A percentile compares a stretch with the other conserved stretches of the same genome.
phyloP scores from a whole-genome alignment of 106 monocot species.

The Phalaenopsis aphrodite region DNA sequence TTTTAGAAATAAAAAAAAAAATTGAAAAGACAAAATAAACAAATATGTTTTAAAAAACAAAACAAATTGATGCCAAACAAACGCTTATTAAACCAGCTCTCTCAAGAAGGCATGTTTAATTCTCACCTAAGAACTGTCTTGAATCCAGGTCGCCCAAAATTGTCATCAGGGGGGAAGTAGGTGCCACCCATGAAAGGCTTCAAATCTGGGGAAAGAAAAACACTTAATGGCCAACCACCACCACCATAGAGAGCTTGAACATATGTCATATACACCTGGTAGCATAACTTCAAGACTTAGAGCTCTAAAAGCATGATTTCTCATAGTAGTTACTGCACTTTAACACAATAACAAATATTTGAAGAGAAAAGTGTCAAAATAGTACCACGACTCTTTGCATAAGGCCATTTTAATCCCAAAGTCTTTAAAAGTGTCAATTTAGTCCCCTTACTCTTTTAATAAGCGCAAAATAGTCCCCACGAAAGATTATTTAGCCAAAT shows the following conservation, averaged over 20 bases:
- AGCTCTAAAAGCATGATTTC: background rate
- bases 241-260: conserved; percentile 84
- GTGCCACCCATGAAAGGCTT: conserved; percentile 98
- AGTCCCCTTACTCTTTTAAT: too few species aligned
- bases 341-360: too few species aligned
- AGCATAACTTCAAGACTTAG: background rate
- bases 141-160: conserved; percentile 83
- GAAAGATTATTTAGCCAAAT: too few species aligned
- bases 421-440: too few species aligned
- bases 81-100: background rate
- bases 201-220: conserved; percentile 80
- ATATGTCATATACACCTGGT: conserved; percentile 95
- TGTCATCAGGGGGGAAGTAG: conserved; percentile 96
- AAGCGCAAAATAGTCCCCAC: too few species aligned
- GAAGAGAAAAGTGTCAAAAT: too few species aligned
- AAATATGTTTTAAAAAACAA: too few species aligned
- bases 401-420: too few species aligned
- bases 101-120: background rate
- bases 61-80: background rate
- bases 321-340: too few species aligned
- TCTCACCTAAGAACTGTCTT: conserved; percentile 74
- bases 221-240: conserved; percentile 97
- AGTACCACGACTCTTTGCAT: too few species aligned
- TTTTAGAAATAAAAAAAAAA: too few species aligned
- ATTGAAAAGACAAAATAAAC: too few species aligned